These are phyloP conservation scores for Agrostemma githago DNA, from an alignment of 148 eudicot species.

Conservation along the genomic window DNA sequence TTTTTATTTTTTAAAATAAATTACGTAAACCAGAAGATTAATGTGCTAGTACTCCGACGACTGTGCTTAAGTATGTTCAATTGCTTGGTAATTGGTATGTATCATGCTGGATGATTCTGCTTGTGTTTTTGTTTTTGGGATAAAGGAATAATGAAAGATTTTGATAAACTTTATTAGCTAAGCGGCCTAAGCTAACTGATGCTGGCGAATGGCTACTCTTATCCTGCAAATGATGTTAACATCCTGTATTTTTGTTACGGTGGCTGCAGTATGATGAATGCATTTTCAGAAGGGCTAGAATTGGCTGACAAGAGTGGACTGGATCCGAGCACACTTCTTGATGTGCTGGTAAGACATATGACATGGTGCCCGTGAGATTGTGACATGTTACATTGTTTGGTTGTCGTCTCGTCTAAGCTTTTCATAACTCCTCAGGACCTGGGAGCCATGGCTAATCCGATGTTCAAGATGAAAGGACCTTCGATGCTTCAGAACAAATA, in stretches of 20 bases:
- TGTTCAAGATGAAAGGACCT: slow-evolving; percentile 98
- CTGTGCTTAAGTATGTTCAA: background rate
- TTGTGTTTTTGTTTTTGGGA: background rate
- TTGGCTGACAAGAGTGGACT: slow-evolving; percentile 88
- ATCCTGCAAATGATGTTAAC: background rate
- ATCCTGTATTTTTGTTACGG: background rate
- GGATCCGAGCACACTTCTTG: slow-evolving; percentile 69
- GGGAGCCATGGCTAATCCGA: slow-evolving; percentile 88
- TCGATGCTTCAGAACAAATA: slow-evolving; percentile 70
- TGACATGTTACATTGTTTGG: background rate
- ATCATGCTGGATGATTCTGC: background rate
- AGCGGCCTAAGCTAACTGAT: background rate
- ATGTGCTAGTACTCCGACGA: background rate
- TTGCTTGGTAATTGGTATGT: background rate
- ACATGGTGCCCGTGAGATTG: background rate
- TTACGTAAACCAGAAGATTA: background rate
- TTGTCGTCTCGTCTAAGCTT: slow-evolving; percentile 14
- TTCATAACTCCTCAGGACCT: slow-evolving; percentile 54
- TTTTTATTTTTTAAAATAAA: background rate
- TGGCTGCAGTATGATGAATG: slow-evolving; percentile 82
- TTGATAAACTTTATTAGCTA: too few relatives aligned
- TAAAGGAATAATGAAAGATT: background rate
- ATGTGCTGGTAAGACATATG: slow-evolving; percentile 62
- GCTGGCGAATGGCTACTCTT: too few relatives aligned
- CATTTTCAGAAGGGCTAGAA: slow-evolving; percentile 89